These are phyloP conservation scores for Quercus dentata DNA, from an alignment of 306 rosid genomes.

Conservation along the genomic window DNA sequence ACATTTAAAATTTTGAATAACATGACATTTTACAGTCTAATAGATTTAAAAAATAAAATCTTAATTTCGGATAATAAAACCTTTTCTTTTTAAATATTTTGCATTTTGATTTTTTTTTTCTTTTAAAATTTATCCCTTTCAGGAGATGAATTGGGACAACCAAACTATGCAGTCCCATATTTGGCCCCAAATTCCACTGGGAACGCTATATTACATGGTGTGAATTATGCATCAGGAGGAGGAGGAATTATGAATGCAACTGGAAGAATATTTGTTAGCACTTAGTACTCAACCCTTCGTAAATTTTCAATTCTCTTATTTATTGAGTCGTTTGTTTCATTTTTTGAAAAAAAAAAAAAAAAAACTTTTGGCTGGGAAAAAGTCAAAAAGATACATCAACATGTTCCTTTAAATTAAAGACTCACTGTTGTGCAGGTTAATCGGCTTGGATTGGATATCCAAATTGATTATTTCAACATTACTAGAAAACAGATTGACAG, in stretches of 20 bases:
- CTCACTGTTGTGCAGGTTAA: conserved; percentile 50
- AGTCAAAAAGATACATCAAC: not conserved
- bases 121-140: not conserved
- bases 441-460: conserved; percentile 85
- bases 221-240: conserved; percentile 96
- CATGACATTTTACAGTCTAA: too few species aligned
- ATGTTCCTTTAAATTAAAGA: not conserved
- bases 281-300: not conserved
- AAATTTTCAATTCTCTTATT: not conserved
- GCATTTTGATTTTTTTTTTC: not conserved
- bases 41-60: too few species aligned
- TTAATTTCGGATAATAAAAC: not conserved
- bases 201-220: conserved; percentile 60
- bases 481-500: conserved; percentile 74
- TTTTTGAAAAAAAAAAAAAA: not conserved
- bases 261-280: conserved; percentile 85
- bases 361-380: not conserved
- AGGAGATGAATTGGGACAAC: conserved; percentile 86
- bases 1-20: too few species aligned
- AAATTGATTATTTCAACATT: conserved; percentile 72
- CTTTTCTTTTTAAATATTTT: not conserved
- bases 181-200: conserved; percentile 79
- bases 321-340: not conserved
- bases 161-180: conserved; percentile 72
- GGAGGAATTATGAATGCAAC: conserved; percentile 95